Evolutionary conservation across 352 stramenopile species (phyloP).

Genomic region (Plasmopara viticola): DNA sequence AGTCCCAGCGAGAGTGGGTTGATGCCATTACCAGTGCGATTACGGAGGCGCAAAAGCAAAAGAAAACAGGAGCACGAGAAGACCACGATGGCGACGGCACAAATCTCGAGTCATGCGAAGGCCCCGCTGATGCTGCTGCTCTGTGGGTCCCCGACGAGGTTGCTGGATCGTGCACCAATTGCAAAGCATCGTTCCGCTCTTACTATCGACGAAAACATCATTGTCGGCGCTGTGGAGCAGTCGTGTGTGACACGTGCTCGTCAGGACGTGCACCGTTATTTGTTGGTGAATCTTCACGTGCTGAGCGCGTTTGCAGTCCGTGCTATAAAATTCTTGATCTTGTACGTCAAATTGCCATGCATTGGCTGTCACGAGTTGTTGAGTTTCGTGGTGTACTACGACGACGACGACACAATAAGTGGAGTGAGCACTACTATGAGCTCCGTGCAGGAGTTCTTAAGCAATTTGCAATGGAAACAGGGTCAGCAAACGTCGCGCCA

Average conservation of each 20-base stretch:
- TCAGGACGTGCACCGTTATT: conserved; percentile 59
- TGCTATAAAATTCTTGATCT: conserved; percentile 63
- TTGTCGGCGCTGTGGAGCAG: conserved; percentile 66
- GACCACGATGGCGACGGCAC: conserved; percentile 20
- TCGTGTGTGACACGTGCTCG: conserved; percentile 79
- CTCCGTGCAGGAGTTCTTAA: conserved; percentile 67
- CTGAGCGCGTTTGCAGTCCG: conserved; percentile 64
- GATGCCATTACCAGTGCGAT: conserved; percentile 48
- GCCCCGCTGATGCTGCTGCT: conserved; percentile 51
- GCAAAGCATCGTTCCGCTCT: conserved; percentile 55
- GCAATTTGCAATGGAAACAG: conserved; percentile 65
- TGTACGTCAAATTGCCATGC: conserved; percentile 56
- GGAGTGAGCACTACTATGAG: conserved; percentile 78
- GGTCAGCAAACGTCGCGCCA: conserved; percentile 7
- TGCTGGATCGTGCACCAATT: conserved; percentile 62
- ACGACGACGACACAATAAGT: conserved; percentile 70
- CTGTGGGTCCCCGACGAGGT: conserved; percentile 74
- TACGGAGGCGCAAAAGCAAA: conserved; percentile 36
- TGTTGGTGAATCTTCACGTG: conserved; percentile 48
- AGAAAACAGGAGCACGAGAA: conserved; percentile 8
- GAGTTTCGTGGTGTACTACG: conserved; percentile 66
- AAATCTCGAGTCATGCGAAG: conserved; percentile 30
- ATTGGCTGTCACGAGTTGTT: conserved; percentile 64
- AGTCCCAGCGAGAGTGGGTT: conserved; percentile 51
- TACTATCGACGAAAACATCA: conserved; percentile 72